Evolutionary conservation across 2,329 filamentous ascomycete species (phyloP).

Genomic region (Dissoconium aciculare): DNA sequence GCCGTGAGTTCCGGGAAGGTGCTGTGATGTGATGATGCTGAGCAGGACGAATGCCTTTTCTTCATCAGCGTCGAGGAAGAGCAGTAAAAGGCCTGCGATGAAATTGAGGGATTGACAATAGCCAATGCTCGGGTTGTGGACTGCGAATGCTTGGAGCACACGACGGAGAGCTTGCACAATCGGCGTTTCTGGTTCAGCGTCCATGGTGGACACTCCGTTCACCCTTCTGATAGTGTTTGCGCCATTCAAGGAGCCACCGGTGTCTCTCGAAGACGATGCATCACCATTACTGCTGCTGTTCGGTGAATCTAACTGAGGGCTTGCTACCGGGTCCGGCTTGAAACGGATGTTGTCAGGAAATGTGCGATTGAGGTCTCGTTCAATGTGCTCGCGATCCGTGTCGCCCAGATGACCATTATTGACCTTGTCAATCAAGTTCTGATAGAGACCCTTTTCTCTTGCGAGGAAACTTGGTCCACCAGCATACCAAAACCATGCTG

Average conservation of each 20-base stretch:
- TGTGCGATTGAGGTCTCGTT: slow-evolving; percentile 81
- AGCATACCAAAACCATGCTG: slow-evolving; percentile 93
- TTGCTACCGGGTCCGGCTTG: slow-evolving; percentile 46
- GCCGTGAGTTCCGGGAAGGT: slow-evolving; percentile 83
- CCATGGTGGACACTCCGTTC: background rate
- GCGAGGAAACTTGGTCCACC: slow-evolving; percentile 67
- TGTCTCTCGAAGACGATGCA: too few relatives aligned
- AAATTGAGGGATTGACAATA: slow-evolving; percentile 97
- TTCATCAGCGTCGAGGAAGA: slow-evolving; percentile 69
- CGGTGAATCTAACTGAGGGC: slow-evolving; percentile 19
- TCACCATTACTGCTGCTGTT: slow-evolving; percentile 20
- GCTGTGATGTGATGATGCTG: slow-evolving; percentile 77
- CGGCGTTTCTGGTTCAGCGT: slow-evolving; percentile 48
- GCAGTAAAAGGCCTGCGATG: slow-evolving; percentile 70
- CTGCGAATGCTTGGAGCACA: slow-evolving; percentile 75
- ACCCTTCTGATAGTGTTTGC: background rate
- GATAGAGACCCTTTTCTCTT: slow-evolving; percentile 64
- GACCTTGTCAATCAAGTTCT: slow-evolving; percentile 49
- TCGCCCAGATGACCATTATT: slow-evolving; percentile 45
- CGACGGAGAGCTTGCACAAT: slow-evolving; percentile 71
- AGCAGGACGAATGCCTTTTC: slow-evolving; percentile 88
- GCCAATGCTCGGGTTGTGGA: slow-evolving; percentile 81
- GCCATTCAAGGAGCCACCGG: slow-evolving; percentile 2
- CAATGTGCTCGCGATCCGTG: slow-evolving; percentile 76
- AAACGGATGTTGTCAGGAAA: slow-evolving; percentile 91